A percentile compares a stretch with the other conserved stretches of the same genome.
phyloP scores from a whole-genome alignment of 768 basidiomycete species.

The Suillus bovinus region DNA sequence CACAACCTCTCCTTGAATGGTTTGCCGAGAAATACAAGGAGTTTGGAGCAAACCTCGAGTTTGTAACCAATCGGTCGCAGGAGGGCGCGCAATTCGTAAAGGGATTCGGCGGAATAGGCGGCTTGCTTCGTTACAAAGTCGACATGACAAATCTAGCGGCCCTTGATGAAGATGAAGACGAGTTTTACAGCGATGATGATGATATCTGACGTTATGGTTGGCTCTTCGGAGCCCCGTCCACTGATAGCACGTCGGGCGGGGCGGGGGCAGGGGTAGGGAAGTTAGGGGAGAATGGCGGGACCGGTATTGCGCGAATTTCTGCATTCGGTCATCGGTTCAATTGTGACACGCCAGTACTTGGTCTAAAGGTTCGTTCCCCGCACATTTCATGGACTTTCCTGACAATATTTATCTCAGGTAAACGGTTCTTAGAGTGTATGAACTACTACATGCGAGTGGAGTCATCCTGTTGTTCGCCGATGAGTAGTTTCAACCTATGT shows the following conservation, averaged over 20 bases:
- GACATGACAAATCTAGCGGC: slow-evolving; percentile 83
- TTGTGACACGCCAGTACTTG: background rate
- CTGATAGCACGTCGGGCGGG: slow-evolving; percentile 68
- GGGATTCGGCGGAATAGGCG: slow-evolving; percentile 98
- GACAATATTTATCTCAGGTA: background rate
- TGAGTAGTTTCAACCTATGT: slow-evolving; percentile 29
- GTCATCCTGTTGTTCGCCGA: slow-evolving; percentile 18
- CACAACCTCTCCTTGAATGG: slow-evolving; percentile 93
- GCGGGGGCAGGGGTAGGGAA: slow-evolving; percentile 38
- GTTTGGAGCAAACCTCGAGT: slow-evolving; percentile 94
- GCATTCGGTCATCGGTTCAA: background rate
- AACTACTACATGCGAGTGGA: slow-evolving; percentile 14
- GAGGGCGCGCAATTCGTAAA: slow-evolving; percentile 98
- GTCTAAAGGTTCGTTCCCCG: slow-evolving; percentile 1
- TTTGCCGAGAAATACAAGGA: slow-evolving; percentile 98
- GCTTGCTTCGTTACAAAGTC: slow-evolving; percentile 94
- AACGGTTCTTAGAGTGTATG: slow-evolving; percentile 6
- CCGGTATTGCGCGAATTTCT: background rate
- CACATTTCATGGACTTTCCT: no score
- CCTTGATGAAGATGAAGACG: slow-evolving; percentile 78
- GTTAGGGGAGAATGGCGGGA: slow-evolving; percentile 3
- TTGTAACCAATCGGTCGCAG: slow-evolving; percentile 94
- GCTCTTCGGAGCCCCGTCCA: slow-evolving; percentile 82
- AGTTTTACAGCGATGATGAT: slow-evolving; percentile 77
- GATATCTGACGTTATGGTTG: slow-evolving; percentile 84